These are phyloP conservation scores for Mycena sp. DNA, from an alignment of 1,284 basidiomycete species.

Conservation along the genomic window DNA sequence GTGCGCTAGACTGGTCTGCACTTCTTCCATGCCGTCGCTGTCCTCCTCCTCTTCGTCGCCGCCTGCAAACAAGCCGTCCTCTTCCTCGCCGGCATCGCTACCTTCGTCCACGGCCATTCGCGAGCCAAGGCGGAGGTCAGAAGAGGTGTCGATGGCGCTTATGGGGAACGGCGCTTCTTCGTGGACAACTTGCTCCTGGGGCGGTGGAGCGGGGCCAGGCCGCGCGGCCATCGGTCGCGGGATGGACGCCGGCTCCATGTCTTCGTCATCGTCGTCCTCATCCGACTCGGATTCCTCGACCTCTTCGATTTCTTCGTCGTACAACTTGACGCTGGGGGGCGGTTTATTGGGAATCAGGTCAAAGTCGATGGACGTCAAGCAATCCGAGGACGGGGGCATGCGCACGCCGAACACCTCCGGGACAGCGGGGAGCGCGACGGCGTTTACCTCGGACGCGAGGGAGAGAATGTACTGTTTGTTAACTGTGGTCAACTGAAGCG, in stretches of 20 bases:
- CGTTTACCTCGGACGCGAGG: conserved; percentile 91
- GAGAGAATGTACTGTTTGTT: conserved; percentile 85
- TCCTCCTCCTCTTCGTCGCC: conserved; percentile 80
- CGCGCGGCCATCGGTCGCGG: conserved; percentile 35
- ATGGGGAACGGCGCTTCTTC: conserved; percentile 61
- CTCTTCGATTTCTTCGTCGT: conserved; percentile 83
- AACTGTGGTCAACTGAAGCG: conserved; percentile 14
- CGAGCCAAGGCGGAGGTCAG: conserved; percentile 69
- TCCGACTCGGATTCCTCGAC: conserved; percentile 75
- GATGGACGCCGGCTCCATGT: conserved; percentile 45
- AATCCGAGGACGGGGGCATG: conserved; percentile 84
- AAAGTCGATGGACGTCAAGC: conserved; percentile 93
- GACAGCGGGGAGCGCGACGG: conserved; percentile 88
- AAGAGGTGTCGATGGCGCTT: conserved; percentile 66
- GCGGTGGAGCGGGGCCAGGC: conserved; percentile 7
- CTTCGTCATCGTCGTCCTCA: conserved; percentile 65
- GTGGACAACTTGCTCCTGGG: conserved; percentile 35
- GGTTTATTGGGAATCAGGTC: conserved; percentile 90
- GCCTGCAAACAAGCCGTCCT: conserved; percentile 41
- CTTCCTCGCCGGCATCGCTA: conserved; percentile 67
- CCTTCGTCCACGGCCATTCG: conserved; percentile 64
- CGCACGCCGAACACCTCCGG: conserved; percentile 97
- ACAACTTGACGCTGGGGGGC: conserved; percentile 75
- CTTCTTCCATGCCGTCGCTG: conserved; percentile 80
- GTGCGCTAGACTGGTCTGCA: conserved; percentile 59